phyloP scores from a whole-genome alignment of 2,329 filamentous ascomycete species.

The Fonsecaea pugnacius region DNA sequence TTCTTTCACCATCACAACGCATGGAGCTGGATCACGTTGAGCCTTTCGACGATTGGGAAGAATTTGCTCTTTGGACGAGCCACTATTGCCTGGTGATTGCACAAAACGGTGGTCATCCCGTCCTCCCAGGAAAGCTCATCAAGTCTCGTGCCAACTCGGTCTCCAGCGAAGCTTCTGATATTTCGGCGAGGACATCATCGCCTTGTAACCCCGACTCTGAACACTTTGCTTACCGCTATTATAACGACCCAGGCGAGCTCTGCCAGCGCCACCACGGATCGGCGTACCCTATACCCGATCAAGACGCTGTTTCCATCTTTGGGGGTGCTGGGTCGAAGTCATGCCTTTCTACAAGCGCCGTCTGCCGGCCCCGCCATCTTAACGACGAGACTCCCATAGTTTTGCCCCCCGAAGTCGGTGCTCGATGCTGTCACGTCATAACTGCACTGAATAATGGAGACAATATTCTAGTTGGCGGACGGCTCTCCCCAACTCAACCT shows the following conservation, averaged over 20 bases:
- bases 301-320: conserved; percentile 45
- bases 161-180: conserved; percentile 33
- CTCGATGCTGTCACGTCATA: conserved; percentile 74
- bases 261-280: conserved; percentile 66
- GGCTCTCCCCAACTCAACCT: conserved; percentile 71
- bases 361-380: conserved; percentile 27
- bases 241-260: conserved; percentile 47
- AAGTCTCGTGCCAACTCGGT: conserved; percentile 29
- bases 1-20: conserved; percentile 66
- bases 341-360: conserved; percentile 53
- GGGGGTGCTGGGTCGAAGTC: conserved; percentile 52
- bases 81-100: conserved; percentile 72
- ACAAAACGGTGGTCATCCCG: conserved; percentile 29
- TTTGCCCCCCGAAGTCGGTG: conserved; percentile 47
- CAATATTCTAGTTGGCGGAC: conserved; percentile 73
- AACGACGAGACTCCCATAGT: conserved; percentile 44
- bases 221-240: conserved; percentile 40
- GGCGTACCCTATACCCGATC: conserved; percentile 47
- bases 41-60: conserved; percentile 92
- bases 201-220: conserved; percentile 28
- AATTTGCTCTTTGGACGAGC: conserved; percentile 80
- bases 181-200: conserved; percentile 35
- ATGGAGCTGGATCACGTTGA: conserved; percentile 71
- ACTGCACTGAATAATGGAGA: conserved; percentile 65
- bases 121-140: conserved; percentile 24